phyloP scores from a whole-genome alignment of 306 rosid species.

The Carpinus viminea region DNA sequence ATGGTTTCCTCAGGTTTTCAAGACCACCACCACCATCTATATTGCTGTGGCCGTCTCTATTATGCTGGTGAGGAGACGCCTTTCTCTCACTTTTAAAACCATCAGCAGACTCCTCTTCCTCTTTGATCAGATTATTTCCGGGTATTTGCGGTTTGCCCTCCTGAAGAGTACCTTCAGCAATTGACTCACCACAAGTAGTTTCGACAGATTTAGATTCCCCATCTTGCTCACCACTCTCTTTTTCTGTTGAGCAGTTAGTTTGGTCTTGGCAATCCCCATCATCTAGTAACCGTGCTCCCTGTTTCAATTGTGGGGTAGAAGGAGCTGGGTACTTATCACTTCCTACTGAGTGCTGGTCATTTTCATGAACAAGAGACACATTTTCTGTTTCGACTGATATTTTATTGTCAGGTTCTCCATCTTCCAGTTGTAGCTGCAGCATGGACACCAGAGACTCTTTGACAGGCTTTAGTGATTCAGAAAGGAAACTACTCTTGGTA shows the following conservation, averaged over 20 bases:
- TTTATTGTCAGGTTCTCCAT: conserved; percentile 28
- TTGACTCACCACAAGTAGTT: conserved; percentile 51
- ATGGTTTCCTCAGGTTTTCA: conserved; percentile 43
- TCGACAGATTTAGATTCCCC: conserved; percentile 83
- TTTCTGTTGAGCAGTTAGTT: conserved; percentile 59
- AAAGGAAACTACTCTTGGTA: conserved; percentile 46
- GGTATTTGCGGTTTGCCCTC: conserved; percentile 34
- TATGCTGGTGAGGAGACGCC: conserved; percentile 31
- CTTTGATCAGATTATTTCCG: conserved; percentile 35
- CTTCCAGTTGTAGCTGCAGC: conserved; percentile 54
- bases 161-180: conserved; percentile 44
- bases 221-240: conserved; percentile 70
- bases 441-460: conserved; percentile 59
- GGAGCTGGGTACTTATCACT: conserved; percentile 96
- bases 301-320: conserved; percentile 88
- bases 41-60: conserved; percentile 31
- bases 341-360: conserved; percentile 53
- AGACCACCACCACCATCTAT: conserved; percentile 25
- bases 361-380: conserved; percentile 37
- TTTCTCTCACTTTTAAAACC: conserved; percentile 42
- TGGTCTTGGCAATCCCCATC: conserved; percentile 93
- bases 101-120: conserved; percentile 55
- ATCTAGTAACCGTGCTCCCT: conserved; percentile 67
- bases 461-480: conserved; percentile 63
- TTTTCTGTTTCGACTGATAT: conserved; percentile 43